Base-by-base conservation (phyloP, 371 early-diverging fungal genomes). In the Dinochytrium kinnereticum region DNA sequence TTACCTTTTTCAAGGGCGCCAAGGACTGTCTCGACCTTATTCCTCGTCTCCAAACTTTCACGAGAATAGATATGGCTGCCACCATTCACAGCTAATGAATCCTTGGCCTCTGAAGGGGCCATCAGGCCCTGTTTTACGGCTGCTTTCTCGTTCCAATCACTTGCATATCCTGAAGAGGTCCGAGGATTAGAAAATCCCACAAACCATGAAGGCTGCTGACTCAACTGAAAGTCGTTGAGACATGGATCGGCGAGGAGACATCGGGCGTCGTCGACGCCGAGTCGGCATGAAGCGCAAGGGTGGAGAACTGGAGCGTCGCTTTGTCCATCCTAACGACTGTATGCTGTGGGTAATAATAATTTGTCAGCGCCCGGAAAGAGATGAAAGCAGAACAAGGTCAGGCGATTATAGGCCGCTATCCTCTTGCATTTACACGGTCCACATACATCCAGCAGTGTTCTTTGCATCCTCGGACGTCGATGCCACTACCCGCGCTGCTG, bases 221-320 rank as follows among this genome's bases (percentile, higher is more conserved):
- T 44, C 76, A 13, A 73, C 80, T 59, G 67, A 57, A 81, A n/a
- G 81, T 84, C 28, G 84, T 77, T 3, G 80, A 74, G 49, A 84
- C 78, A 66, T 76, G 76, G 31, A 84, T 26, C 2, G 80, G 78
- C 1, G 77, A 67, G 15, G 84, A 70, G 19, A 81, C 70, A 68
- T 81, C 84, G 44, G 72, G 24, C 17, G 73, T 30, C 21, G 28
- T 24, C 2, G 49, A 31, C 24, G 1, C 36, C 3, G 2, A 19
- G 67, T 81, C 79, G 28, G 75, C 76, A 64, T 80, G 80, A 30
- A 80, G 36, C 1, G 76, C 24, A 2, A 68, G 17, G 10, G 72
- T 76, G 7, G 72, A 30, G 38, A 72, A 67, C 5, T 38, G 33
- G 26, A 72, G 69, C n/a, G n/a, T n/a, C n/a, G n/a, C n/a, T n/a